Conservation (phyloP, 305 asterid species). For the Solanum hybrid region DNA sequence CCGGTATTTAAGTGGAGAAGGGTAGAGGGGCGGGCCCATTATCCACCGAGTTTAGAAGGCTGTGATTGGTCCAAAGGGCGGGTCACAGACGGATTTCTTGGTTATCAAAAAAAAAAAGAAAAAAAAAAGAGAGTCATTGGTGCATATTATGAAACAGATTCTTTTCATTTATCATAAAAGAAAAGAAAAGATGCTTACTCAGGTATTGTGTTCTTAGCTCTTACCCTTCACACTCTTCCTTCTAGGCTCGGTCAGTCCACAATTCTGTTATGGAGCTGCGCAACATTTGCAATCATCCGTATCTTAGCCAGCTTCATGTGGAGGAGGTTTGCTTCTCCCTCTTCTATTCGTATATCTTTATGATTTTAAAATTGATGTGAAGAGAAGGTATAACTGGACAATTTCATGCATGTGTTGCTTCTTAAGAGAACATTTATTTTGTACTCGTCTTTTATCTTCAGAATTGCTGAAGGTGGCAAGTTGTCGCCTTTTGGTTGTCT, state of each 20-base stretch:
- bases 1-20: too few relatives aligned
- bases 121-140: not conserved
- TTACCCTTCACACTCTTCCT: not conserved
- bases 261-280: constrained; percentile 99
- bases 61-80: too few relatives aligned
- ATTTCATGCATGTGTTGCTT: not conserved
- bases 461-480: not conserved
- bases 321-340: constrained; percentile 70
- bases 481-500: not conserved
- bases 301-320: constrained; percentile 96
- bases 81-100: too few relatives aligned
- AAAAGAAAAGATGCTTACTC: not conserved
- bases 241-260: constrained; percentile 91
- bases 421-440: not conserved
- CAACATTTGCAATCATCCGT: constrained; percentile 98
- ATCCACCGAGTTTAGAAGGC: too few relatives aligned
- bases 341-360: constrained; percentile 1
- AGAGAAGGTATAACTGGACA: not conserved
- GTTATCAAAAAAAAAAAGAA: too few relatives aligned
- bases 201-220: not conserved
- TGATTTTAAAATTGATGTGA: not conserved
- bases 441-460: not conserved
- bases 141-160: not conserved
- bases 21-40: too few relatives aligned
- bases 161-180: not conserved